Percentiles rank a stretch among this genome's conserved stretches.
Evolutionary conservation across 2,329 filamentous ascomycete species (phyloP).

Genomic region (Penicillium thymicola): DNA sequence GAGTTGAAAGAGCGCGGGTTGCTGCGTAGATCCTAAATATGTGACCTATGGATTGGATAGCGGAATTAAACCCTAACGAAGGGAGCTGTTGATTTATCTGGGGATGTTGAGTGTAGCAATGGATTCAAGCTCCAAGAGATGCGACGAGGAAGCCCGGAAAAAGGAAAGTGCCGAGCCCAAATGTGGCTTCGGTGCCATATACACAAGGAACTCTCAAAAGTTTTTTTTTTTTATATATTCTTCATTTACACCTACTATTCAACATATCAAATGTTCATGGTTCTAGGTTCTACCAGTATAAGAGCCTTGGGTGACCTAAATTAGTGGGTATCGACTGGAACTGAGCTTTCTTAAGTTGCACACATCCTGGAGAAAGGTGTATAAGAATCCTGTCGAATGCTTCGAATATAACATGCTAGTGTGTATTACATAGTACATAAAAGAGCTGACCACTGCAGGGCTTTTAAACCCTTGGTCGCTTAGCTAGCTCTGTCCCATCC

Average conservation of each 20-base stretch:
- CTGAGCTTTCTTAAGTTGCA: neutral
- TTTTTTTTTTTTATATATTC: neutral
- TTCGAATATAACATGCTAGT: neutral
- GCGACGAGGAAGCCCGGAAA: conserved; percentile 24
- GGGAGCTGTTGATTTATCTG: conserved; percentile 4
- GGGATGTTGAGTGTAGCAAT: conserved; percentile 12
- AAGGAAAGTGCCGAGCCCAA: conserved; percentile 20
- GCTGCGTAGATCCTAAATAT: neutral
- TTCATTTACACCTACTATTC: neutral
- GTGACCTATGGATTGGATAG: neutral
- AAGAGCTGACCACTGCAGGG: neutral
- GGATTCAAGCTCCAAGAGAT: conserved; percentile 22
- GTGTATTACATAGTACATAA: conserved; percentile 7
- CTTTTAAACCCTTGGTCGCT: conserved; percentile 32
- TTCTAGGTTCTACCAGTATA: neutral
- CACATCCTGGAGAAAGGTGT: neutral
- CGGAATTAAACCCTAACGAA: neutral
- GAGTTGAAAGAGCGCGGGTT: conserved; percentile 4
- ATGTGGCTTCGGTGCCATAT: neutral
- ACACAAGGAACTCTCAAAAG: neutral
- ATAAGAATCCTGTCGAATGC: neutral
- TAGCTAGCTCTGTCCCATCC: conserved; percentile 24
- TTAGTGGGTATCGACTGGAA: neutral
- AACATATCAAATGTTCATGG: neutral
- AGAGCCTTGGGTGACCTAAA: neutral